Evolutionary conservation across 108 stramenopile genomes (phyloP), one percentile per base, ranked within the genome.

Genomic region (Cyclotella atomus): DNA sequence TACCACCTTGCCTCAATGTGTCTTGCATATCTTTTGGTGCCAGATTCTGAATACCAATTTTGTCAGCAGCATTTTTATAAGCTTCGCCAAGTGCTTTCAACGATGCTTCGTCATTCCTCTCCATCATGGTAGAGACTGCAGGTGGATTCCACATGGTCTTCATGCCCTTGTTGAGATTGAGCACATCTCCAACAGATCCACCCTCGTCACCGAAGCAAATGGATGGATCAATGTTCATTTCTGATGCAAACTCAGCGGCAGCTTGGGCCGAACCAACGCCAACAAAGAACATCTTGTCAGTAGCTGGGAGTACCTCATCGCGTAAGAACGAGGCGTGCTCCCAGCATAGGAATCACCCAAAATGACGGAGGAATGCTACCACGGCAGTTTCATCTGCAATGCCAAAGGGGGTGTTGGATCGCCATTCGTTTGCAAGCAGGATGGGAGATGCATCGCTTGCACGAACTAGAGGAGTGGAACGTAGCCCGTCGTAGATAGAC

Each of bases 311-410:
- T 5, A 82, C 71, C 14, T 46, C 57, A 27, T 75, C 67, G 16
- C 74, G 73, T 19, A 82, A 41, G 46, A 77, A 34, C 0, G 67
- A 46, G 20, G 81, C 81, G 33, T 82, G 81, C 68, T 82, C 81
- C 81, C 81, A 82, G 81, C 81, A 82, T 30, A 82, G 38, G 55
- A 82, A 82, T 82, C 81, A 82, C 45, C 81, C 79, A 33, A 59
- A 77, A 43, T 82, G 76, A 16, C 81, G 49, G n/a, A 82, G 21
- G 34, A 82, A 82, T 6, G 81, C 81, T 21, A 70, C 52, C 0
- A 77, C 81, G 0, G 76, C 76, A 1, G 60, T 70, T 57, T 82
- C 81, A 32, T 82, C 81, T 0, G 62, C 81, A 6, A 82, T 52
- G 10, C 76, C 81, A 33, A 82, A 72, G 32, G 70, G 76, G 1